Evolutionary conservation across 139 green algal species (phyloP), one percentile per base, ranked within the genome.

Genomic region (Coccomyxa sp.): DNA sequence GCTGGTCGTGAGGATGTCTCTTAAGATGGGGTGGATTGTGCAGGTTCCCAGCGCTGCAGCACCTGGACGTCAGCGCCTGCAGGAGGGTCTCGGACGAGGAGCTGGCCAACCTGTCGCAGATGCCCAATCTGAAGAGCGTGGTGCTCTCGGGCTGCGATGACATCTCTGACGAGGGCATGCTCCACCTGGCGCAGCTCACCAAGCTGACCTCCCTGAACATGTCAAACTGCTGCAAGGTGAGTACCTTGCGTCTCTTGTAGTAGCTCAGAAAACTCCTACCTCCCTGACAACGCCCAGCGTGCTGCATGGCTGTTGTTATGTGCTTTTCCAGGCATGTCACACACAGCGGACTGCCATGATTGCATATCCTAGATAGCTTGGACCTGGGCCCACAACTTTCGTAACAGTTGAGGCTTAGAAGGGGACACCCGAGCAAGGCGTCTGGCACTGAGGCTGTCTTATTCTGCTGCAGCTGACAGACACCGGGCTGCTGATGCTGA

Each of bases 381-480:
- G n/a, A n/a, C n/a, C n/a, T n/a, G n/a, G n/a, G n/a, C n/a, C n/a
- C n/a, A n/a, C n/a, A n/a, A n/a, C n/a, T n/a, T n/a, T n/a, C n/a
- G n/a, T n/a, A n/a, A n/a, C n/a, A n/a, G n/a, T n/a, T n/a, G n/a
- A n/a, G n/a, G n/a, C n/a, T n/a, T n/a, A n/a, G n/a, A n/a, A n/a
- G n/a, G n/a, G n/a, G n/a, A n/a, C n/a, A n/a, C n/a, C n/a, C n/a
- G n/a, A n/a, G n/a, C n/a, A n/a, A n/a, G n/a, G n/a, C n/a, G n/a
- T n/a, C n/a, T n/a, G n/a, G n/a, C n/a, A n/a, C n/a, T n/a, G n/a
- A n/a, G n/a, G n/a, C n/a, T n/a, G n/a, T n/a, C n/a, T n/a, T n/a
- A n/a, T n/a, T n/a, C n/a, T 33, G 70, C 22, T 24, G 73, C 73
- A 87, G 70, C n/a, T 89, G 7, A 87, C 84, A 33, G 84, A 89